Evolutionary conservation across 257 asterid genomes (phyloP).

Genomic region (Solanum microdontum): DNA sequence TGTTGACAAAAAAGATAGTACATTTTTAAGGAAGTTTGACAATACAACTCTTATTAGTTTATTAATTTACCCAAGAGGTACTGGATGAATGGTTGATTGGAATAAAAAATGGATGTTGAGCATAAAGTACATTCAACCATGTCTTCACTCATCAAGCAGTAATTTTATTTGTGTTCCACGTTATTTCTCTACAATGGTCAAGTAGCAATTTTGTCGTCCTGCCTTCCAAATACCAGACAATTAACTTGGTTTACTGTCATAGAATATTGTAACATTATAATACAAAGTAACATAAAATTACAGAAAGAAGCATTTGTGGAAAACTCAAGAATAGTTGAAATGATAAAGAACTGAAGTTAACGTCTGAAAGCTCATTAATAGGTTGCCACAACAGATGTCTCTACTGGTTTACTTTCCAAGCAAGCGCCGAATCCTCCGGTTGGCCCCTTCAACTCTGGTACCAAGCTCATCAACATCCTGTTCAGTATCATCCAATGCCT

Average conservation of each 20-base stretch:
- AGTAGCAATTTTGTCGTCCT: no score
- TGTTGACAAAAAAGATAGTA: neutral
- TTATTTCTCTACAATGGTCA: neutral
- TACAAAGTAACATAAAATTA: neutral
- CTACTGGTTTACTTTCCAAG: slow-evolving; percentile 28
- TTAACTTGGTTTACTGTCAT: neutral
- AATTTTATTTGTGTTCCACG: neutral
- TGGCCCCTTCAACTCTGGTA: slow-evolving; percentile 22
- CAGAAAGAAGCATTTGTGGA: neutral
- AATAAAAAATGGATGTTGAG: neutral
- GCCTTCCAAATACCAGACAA: neutral
- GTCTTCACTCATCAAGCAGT: neutral
- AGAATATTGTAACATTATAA: neutral
- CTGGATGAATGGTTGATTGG: neutral
- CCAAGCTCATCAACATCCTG: slow-evolving; percentile 27
- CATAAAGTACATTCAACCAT: neutral
- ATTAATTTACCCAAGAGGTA: neutral
- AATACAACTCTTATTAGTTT: neutral
- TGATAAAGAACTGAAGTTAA: neutral
- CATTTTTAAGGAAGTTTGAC: neutral
- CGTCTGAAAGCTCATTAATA: neutral
- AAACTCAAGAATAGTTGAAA: neutral
- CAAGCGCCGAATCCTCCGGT: slow-evolving; percentile 19
- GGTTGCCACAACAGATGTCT: neutral
- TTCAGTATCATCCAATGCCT: slow-evolving; percentile 13